These are phyloP conservation scores for Eucalyptus cloeziana DNA, from an alignment of 345 rosid species.

Conservation along the genomic window DNA sequence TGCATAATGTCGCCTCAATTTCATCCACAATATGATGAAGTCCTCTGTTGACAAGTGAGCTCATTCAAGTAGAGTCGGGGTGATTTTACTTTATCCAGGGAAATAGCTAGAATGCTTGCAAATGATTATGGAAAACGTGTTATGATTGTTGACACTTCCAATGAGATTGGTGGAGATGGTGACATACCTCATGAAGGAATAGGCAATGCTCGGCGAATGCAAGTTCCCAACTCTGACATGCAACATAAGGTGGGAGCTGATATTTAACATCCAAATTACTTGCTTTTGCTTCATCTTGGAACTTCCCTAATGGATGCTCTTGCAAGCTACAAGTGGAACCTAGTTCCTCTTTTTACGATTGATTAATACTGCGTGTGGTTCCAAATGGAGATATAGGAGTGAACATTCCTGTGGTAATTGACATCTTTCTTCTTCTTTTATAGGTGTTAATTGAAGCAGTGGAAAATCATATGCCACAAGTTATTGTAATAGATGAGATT, in stretches of 20 bases:
- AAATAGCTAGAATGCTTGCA: conserved; percentile 85
- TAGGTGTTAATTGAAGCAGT: conserved; percentile 89
- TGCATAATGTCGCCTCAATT: background rate
- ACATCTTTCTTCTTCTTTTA: background rate
- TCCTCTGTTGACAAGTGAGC: background rate
- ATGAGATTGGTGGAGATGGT: conserved; percentile 98
- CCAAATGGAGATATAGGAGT: background rate
- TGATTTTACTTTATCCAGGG: conserved; percentile 28
- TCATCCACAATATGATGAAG: background rate
- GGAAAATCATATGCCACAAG: conserved; percentile 97
- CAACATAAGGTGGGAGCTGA: conserved; percentile 65
- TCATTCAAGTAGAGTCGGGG: background rate
- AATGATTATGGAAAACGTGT: conserved; percentile 79
- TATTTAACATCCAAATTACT: background rate
- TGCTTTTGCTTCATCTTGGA: background rate
- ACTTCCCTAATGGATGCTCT: background rate
- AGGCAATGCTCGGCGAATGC: conserved; percentile 92
- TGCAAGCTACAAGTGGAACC: background rate
- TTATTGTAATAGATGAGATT: conserved; percentile 89
- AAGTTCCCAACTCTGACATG: conserved; percentile 74
- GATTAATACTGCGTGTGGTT: background rate
- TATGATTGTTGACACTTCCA: conserved; percentile 91
- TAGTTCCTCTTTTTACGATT: background rate
- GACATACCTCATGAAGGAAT: conserved; percentile 95
- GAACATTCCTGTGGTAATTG: background rate